These are phyloP conservation scores for Lepiota venenata DNA, from an alignment of 768 basidiomycete species.

Conservation along the genomic window DNA sequence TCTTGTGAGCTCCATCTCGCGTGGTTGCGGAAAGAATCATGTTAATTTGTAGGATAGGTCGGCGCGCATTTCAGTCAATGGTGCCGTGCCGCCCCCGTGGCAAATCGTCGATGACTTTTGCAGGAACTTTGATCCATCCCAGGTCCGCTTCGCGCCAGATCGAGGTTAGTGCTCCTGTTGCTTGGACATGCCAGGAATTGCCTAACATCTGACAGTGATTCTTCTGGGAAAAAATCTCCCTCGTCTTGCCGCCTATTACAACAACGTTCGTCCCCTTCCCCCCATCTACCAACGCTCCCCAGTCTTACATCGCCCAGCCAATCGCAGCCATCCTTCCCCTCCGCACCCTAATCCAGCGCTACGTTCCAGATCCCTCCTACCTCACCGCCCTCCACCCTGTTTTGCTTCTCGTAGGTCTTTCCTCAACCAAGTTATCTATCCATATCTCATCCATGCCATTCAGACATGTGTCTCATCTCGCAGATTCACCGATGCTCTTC, in stretches of 20 bases:
- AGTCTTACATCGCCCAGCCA: slow-evolving; percentile 20
- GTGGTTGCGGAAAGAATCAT: neutral
- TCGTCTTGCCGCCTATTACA: slow-evolving; percentile 40
- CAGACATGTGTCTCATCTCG: slow-evolving; percentile 57
- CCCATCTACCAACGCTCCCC: too few species aligned
- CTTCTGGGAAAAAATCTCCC: slow-evolving; percentile 63
- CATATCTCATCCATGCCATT: slow-evolving; percentile 4
- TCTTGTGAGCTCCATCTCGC: slow-evolving; percentile 51
- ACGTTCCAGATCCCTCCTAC: slow-evolving; percentile 50
- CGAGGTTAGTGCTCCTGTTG: slow-evolving; percentile 39
- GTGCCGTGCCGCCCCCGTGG: slow-evolving; percentile 38
- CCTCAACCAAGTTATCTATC: neutral
- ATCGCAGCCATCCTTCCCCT: slow-evolving; percentile 55
- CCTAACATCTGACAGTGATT: slow-evolving; percentile 44
- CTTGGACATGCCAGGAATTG: neutral
- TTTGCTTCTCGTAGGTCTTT: slow-evolving; percentile 53
- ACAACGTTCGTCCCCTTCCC: slow-evolving; percentile 43
- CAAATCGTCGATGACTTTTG: slow-evolving; percentile 56
- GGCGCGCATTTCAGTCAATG: slow-evolving; percentile 47
- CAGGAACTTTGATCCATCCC: slow-evolving; percentile 53
- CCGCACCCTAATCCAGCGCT: slow-evolving; percentile 56
- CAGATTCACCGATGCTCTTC: slow-evolving; percentile 54
- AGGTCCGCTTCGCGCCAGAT: slow-evolving; percentile 66
- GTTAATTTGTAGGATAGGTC: slow-evolving; percentile 35
- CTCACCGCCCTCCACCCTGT: slow-evolving; percentile 71